phyloP scores from a whole-genome alignment of 1,284 basidiomycete genomes.

The Austropuccinia psidii region DNA sequence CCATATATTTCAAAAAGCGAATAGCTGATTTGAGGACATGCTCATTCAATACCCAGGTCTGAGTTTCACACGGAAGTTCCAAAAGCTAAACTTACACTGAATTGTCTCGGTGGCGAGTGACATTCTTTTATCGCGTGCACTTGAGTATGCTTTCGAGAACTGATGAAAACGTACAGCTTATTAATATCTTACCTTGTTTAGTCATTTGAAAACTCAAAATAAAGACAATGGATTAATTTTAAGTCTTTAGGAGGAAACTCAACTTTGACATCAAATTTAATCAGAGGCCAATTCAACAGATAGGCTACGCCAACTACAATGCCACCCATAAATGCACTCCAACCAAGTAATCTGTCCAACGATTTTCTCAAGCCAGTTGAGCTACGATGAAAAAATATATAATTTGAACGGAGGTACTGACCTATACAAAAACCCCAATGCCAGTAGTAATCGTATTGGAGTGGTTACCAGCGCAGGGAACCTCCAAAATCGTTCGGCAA shows the following conservation, averaged over 20 bases:
- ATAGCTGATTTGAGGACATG: conserved; percentile 10
- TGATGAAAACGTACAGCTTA: background rate
- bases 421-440: conserved; percentile 33
- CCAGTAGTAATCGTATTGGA: conserved; percentile 20
- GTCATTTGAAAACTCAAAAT: background rate
- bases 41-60: too few relatives aligned
- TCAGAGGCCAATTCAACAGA: conserved; percentile 36
- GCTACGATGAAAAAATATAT: background rate
- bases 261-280: conserved; percentile 37
- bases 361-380: background rate
- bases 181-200: background rate
- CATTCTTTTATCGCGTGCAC: conserved; percentile 33
- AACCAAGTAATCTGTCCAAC: conserved; percentile 24
- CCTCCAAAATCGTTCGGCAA: conserved; percentile 63
- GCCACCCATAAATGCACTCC: conserved; percentile 29
- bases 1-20: conserved; percentile 37
- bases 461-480: conserved; percentile 52
- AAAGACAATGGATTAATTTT: background rate
- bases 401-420: background rate
- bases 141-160: conserved; percentile 25
- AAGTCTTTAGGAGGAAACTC: background rate
- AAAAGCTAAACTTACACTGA: conserved; percentile 18
- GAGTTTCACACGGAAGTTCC: too few relatives aligned
- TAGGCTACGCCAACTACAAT: conserved; percentile 27
- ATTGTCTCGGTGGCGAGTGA: conserved; percentile 34